Conservation (phyloP, 1,284 basidiomycete species). For the Xanthoconium separans region DNA sequence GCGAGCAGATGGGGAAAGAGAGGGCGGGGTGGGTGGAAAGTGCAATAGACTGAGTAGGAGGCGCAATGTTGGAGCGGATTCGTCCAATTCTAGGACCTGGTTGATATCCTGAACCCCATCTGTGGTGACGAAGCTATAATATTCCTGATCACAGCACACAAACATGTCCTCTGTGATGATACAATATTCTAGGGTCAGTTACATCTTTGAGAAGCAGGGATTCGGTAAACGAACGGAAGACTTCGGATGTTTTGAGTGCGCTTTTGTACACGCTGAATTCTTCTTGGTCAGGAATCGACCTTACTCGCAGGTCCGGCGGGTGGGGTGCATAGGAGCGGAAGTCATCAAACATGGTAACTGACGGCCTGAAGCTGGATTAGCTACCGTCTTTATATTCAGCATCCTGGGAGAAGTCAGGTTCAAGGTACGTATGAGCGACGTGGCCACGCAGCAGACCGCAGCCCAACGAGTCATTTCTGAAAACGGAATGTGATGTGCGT, state of each 20-base stretch:
- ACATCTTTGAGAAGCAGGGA: slow-evolving; percentile 1
- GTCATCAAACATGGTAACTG: slow-evolving; percentile 13
- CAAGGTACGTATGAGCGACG: slow-evolving; percentile 17
- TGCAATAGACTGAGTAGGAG: slow-evolving; percentile 51
- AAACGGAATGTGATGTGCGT: slow-evolving; percentile 1
- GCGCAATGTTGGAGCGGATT: slow-evolving; percentile 44
- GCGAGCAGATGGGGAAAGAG: slow-evolving; percentile 27
- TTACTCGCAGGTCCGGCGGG: slow-evolving; percentile 51
- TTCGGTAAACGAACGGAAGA: slow-evolving; percentile 50
- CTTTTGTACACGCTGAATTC: slow-evolving; percentile 47
- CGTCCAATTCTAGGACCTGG: slow-evolving; percentile 49
- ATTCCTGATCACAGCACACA: slow-evolving; percentile 45
- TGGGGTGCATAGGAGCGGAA: slow-evolving; percentile 38
- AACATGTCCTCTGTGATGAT: slow-evolving; percentile 59
- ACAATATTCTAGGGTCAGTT: slow-evolving; percentile 10
- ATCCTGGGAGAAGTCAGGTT: not conserved
- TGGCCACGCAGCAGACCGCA: slow-evolving; percentile 17
- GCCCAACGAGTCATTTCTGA: slow-evolving; percentile 7
- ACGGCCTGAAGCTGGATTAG: not conserved
- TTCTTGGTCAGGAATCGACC: slow-evolving; percentile 47
- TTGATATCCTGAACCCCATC: slow-evolving; percentile 21
- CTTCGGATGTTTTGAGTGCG: slow-evolving; percentile 50
- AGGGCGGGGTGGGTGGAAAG: slow-evolving; percentile 47
- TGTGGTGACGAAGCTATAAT: slow-evolving; percentile 18
- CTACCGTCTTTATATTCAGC: slow-evolving; percentile 12